A percentile compares a stretch with the other conserved stretches of the same genome.
These are phyloP conservation scores for Mycena metata DNA, from an alignment of 768 basidiomycete species.

Conservation along the genomic window DNA sequence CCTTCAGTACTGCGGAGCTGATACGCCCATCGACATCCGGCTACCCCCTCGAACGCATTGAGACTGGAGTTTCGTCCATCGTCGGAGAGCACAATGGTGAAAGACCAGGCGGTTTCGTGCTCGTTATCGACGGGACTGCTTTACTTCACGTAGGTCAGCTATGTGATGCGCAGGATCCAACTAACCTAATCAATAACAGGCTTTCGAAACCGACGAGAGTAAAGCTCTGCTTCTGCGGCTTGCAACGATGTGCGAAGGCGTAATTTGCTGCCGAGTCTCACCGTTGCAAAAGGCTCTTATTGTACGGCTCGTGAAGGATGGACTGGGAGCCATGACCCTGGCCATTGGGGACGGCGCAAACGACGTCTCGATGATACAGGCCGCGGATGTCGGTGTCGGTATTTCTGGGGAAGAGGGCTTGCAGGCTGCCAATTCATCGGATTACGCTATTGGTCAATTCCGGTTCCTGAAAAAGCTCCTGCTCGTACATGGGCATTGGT, in stretches of 20 bases:
- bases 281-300: conserved; percentile 97
- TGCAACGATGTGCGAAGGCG: conserved; percentile 91
- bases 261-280: conserved; percentile 98
- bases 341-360: conserved; percentile 99
- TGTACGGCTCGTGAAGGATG: conserved; percentile 93
- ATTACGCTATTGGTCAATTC: conserved; percentile 97
- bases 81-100: conserved; percentile 91
- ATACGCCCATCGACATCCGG: conserved; percentile 62
- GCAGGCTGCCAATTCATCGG: conserved; percentile 99
- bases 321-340: conserved; percentile 90
- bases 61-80: conserved; percentile 81
- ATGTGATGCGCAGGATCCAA: background rate
- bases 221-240: conserved; percentile 84
- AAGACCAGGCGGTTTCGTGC: conserved; percentile 91
- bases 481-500: conserved; percentile 99
- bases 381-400: conserved; percentile 97
- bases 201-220: conserved; percentile 78
- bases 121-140: conserved; percentile 93
- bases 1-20: conserved; percentile 45
- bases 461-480: conserved; percentile 92
- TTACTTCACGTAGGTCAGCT: conserved; percentile 68
- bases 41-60: conserved; percentile 67
- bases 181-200: conserved; percentile 54
- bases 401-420: conserved; percentile 98
- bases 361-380: conserved; percentile 99